Percentiles rank a stretch among this genome's conserved stretches.
Evolutionary conservation across 2,329 filamentous ascomycete species (phyloP).

Genomic region (Alternaria gansuensis): DNA sequence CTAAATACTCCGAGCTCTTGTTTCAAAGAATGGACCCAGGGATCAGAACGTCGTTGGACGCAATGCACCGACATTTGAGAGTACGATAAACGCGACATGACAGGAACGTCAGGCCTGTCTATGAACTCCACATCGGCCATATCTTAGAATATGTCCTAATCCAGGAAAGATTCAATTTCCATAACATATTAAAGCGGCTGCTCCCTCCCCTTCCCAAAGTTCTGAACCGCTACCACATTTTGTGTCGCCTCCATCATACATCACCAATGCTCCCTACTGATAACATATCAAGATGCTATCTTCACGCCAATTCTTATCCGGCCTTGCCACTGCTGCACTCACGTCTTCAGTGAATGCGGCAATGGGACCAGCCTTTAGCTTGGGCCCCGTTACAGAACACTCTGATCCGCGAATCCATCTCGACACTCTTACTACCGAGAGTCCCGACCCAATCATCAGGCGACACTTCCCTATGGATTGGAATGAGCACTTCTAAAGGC

Average conservation of each 20-base stretch:
- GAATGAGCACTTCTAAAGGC: conserved; percentile 61
- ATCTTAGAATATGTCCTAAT: neutral
- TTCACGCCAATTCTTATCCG: conserved; percentile 20
- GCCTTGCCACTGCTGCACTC: conserved; percentile 21
- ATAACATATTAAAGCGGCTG: neutral
- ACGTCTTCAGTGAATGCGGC: conserved; percentile 28
- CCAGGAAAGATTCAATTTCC: neutral
- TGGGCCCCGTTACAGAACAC: conserved; percentile 56
- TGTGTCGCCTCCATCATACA: neutral
- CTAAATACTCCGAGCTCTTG: neutral
- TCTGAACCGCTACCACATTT: neutral
- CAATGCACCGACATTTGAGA: neutral
- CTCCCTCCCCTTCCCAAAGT: neutral
- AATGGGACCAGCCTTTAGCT: conserved; percentile 43
- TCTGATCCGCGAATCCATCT: conserved; percentile 58
- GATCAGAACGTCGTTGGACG: neutral
- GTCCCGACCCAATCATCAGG: conserved; percentile 40
- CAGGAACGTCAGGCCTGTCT: neutral
- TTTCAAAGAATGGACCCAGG: neutral
- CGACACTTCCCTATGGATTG: conserved; percentile 58
- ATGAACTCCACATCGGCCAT: neutral
- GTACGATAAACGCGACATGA: neutral
- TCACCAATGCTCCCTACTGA: neutral
- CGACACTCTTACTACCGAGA: conserved; percentile 57
- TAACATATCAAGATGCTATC: conserved; percentile 25